A percentile compares a stretch with the other conserved stretches of the same genome.
phyloP scores from a whole-genome alignment of 1,284 basidiomycete genomes.

The Marasmius fiardii region DNA sequence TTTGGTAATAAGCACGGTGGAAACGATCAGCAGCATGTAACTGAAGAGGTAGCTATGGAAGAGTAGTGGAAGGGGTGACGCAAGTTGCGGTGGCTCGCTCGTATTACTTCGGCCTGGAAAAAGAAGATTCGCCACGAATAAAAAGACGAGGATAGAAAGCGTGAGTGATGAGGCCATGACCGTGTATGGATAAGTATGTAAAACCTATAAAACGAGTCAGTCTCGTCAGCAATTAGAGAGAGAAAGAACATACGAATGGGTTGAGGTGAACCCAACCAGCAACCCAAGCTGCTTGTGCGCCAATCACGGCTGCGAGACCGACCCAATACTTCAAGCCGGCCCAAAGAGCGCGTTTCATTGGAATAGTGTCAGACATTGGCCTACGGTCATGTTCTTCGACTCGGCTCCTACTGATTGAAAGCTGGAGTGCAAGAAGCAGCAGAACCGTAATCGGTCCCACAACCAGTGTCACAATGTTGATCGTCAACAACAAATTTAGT shows the following conservation, averaged over 20 bases:
- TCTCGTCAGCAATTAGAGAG: background rate
- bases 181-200: slow-evolving; percentile 54
- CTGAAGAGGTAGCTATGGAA: slow-evolving; percentile 51
- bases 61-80: slow-evolving; percentile 32
- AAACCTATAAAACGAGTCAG: slow-evolving; percentile 37
- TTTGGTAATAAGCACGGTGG: slow-evolving; percentile 42
- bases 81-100: background rate
- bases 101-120: slow-evolving; percentile 18
- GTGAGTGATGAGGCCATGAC: slow-evolving; percentile 48
- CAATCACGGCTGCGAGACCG: slow-evolving; percentile 42
- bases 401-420: background rate
- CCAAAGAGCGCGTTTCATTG: slow-evolving; percentile 27
- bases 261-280: slow-evolving; percentile 51
- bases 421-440: slow-evolving; percentile 27
- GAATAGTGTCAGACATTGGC: background rate
- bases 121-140: slow-evolving; percentile 34
- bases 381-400: background rate
- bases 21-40: slow-evolving; percentile 52
- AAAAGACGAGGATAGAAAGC: slow-evolving; percentile 47
- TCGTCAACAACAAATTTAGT: slow-evolving; percentile 44
- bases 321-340: slow-evolving; percentile 57
- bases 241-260: slow-evolving; percentile 52
- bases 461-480: slow-evolving; percentile 58
- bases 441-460: slow-evolving; percentile 55
- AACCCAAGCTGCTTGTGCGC: slow-evolving; percentile 45